phyloP scores from a whole-genome alignment of 192 early-diverging fungal genomes.

The Lobosporangium transversale region DNA sequence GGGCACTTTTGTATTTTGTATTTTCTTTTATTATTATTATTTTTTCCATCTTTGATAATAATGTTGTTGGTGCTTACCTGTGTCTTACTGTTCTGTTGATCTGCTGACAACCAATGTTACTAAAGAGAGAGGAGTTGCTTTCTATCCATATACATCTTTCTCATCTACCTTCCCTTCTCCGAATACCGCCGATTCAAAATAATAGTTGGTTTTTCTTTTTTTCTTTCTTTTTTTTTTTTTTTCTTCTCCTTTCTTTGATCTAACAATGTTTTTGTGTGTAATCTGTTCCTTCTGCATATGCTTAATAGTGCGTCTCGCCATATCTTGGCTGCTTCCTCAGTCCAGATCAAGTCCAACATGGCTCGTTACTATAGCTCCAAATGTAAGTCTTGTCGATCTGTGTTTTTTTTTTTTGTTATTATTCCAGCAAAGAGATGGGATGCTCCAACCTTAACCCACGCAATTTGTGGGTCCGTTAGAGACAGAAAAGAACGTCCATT shows the following conservation, averaged over 20 bases:
- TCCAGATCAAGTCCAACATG: conserved; percentile 51
- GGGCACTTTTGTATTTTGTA: not conserved
- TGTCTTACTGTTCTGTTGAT: not conserved
- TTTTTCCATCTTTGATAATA: not conserved
- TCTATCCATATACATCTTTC: not conserved
- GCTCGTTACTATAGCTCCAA: conserved; percentile 63
- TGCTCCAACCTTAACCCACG: conserved; percentile 33
- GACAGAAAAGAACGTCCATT: not conserved
- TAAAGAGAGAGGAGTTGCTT: not conserved
- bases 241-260: conserved; percentile 3
- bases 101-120: not conserved
- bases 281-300: not conserved
- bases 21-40: not conserved
- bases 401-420: not conserved
- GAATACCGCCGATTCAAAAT: conserved; percentile 28
- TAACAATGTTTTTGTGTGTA: not conserved
- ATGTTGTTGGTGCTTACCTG: not conserved
- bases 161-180: not conserved
- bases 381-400: conserved; percentile 47
- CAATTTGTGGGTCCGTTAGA: no score
- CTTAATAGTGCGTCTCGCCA: conserved; percentile 47
- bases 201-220: no score
- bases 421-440: not conserved
- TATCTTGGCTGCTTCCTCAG: conserved; percentile 53
- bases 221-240: no score